Base-by-base conservation (phyloP, 371 early-diverging fungal genomes). In the Rhizopus stolonifer region DNA sequence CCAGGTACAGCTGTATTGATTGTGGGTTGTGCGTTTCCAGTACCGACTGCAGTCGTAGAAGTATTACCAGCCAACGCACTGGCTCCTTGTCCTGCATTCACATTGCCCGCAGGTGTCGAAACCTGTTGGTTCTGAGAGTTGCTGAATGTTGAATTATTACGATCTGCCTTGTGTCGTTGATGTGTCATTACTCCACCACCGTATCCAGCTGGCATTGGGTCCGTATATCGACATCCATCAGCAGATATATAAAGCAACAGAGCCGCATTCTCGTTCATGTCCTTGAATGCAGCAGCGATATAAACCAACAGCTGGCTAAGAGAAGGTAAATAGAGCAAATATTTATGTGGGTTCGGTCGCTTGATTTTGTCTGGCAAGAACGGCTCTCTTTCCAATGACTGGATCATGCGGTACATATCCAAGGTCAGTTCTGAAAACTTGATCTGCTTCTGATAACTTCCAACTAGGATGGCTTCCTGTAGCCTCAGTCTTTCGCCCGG, bases 371-470 rank as follows among this genome's bases (percentile, higher is more conserved):
- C 54, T 13, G 63, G 64, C 8, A 42, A 42, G 21, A 22, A 31
- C 24, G 66, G 70, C 21, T 70, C 57, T 29, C 70, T 52, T 48
- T 75, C 98, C 2, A 98, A 76, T 19, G 91, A 83, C 59, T 96
- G 96, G 24, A 95, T 69, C 61, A 98, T 91, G 22, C 95, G 85
- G 72, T 91, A 95, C 95, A 97, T 93, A 57, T 98, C 98, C 50
- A 96, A 66, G 0, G 95, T 94, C 36, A 97, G 73, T 64, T 97
- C 96, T 0, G 95, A 93, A 64, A 96, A 96, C 56, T 96, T 96
- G 71, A 93, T 92, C 70, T 88, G 96, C 43, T 88, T 91, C 32
- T 87, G 88, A 56, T 85, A 85, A 58, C 91, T 95, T 10, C 97
- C 96, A 29, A 95, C 94, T 4, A 98, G 71, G 29, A 98, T 92